Conservation (phyloP, 805 yeast genomes). For the Wickerhamomyces mucosus region DNA sequence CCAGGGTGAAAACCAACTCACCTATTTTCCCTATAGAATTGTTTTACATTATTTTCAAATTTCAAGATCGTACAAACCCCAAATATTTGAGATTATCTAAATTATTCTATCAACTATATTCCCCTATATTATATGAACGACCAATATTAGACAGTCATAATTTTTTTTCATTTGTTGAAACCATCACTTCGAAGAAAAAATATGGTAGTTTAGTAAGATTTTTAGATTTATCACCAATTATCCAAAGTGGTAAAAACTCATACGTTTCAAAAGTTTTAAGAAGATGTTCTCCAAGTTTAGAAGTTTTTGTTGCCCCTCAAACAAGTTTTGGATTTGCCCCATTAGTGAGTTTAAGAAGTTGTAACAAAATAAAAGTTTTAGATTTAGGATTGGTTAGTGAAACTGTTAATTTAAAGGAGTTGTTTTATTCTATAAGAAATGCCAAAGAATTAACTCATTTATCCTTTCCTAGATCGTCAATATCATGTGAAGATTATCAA, state of each 20-base stretch:
- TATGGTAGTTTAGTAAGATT: slow-evolving; percentile 49
- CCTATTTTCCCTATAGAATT: slow-evolving; percentile 13
- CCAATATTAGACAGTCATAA: slow-evolving; percentile 63
- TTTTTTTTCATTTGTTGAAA: slow-evolving; percentile 63
- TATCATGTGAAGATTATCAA: slow-evolving; percentile 50
- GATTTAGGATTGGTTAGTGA: slow-evolving; percentile 86
- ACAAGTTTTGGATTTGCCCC: slow-evolving; percentile 93
- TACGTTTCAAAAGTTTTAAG: slow-evolving; percentile 75
- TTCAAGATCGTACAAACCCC: slow-evolving; percentile 29
- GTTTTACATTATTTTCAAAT: slow-evolving; percentile 14
- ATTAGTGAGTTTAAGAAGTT: slow-evolving; percentile 65
- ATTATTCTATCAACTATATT: slow-evolving; percentile 45
- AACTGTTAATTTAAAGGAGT: slow-evolving; percentile 72
- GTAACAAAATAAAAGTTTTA: slow-evolving; percentile 51
- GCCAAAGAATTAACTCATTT: slow-evolving; percentile 58
- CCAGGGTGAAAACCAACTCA: too few species aligned
- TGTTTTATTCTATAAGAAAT: slow-evolving; percentile 64
- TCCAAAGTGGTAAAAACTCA: slow-evolving; percentile 90
- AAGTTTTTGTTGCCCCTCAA: slow-evolving; percentile 81
- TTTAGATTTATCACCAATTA: slow-evolving; percentile 68
- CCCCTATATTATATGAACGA: slow-evolving; percentile 54
- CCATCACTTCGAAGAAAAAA: slow-evolving; percentile 43
- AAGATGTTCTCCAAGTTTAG: slow-evolving; percentile 58
- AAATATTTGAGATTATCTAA: slow-evolving; percentile 52
- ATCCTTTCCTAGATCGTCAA: slow-evolving; percentile 83